Base-by-base conservation (phyloP, 2,329 filamentous ascomycete species). In the Hypoxylon sp. region DNA sequence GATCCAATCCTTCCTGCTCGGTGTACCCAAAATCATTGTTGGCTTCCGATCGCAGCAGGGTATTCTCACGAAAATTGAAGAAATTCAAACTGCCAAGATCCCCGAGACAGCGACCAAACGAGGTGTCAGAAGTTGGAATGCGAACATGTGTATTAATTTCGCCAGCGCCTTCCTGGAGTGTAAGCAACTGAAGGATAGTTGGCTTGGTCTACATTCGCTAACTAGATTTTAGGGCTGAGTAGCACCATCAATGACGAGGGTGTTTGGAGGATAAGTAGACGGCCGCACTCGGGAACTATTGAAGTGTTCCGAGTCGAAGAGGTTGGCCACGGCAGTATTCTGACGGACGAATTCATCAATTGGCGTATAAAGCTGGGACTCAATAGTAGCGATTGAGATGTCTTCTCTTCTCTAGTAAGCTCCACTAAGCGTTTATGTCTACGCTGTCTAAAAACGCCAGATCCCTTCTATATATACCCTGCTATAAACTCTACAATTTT, bases 1-100 rank as follows among this genome's bases (percentile, higher is more conserved):
- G 94, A 90, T 93, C 9, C 94, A 97, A 71, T 96, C 90, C 0
- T 99, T 96, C 67, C 78, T 99, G 2, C 85, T 99, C 2, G 93
- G 93, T 29, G 92, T 97, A 1, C 91, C 91, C 0, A 94, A 87
- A 61, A 90, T 99, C 59, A 84, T 97, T 34, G 89, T 99, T 20
- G 94, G 94, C 1, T 97, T 94, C 69, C 86, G 94, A 36, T 86
- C 82, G 23, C 83, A 80, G 47, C 67, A 86, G 46, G 93, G 94
- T 5, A 81, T 90, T 43, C 76, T 99, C 15, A 78, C 79, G 36
- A 78, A 82, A 8, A 68, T 95, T 8, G 83, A 96, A 68, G 90
- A 96, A 66, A 82, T 96, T 21, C 83, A 90, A 52, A 97, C 92
- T 1, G 83, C 85, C 34, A 79, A 76, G 20, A 91, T 99, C 45